Percentiles rank a stretch among this genome's conserved stretches.
Evolutionary conservation across 495 filamentous ascomycete genomes (phyloP).

Genomic region (Penicillium robsamsonii): DNA sequence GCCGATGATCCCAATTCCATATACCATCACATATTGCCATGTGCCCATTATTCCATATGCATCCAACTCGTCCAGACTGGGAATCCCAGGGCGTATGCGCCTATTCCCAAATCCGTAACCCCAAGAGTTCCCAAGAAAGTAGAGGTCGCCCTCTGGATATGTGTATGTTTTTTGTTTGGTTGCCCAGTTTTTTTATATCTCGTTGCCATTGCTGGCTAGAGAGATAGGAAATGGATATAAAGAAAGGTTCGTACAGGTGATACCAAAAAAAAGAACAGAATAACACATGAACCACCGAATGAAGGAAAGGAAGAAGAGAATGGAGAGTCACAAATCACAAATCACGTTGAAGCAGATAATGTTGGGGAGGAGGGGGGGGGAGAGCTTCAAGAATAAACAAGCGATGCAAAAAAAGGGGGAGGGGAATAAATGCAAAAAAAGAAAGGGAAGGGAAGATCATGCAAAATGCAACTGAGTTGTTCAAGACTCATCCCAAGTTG

Average conservation of each 20-base stretch:
- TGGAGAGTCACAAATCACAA: background rate
- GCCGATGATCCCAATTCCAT: constrained; percentile 4
- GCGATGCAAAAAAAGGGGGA: constrained; percentile 6
- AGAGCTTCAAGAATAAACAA: background rate
- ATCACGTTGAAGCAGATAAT: background rate
- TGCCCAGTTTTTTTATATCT: constrained; percentile 1
- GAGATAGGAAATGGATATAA: background rate
- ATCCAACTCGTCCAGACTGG: constrained; percentile 11
- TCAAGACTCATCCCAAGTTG: constrained; percentile 31
- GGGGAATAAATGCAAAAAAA: constrained; percentile 15
- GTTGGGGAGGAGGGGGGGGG: background rate
- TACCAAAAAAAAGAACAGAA: background rate
- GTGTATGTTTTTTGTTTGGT: constrained; percentile 21
- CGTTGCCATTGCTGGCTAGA: background rate
- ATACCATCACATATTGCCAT: constrained; percentile 11
- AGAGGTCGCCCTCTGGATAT: constrained; percentile 32
- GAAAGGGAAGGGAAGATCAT: background rate
- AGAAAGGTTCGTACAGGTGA: background rate
- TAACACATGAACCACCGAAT: background rate
- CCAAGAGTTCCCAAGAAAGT: constrained; percentile 16
- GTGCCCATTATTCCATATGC: constrained; percentile 13
- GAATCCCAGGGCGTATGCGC: constrained; percentile 11
- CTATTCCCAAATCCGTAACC: constrained; percentile 16
- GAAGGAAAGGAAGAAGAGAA: constrained; percentile 1
- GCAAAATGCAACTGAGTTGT: background rate